These are phyloP conservation scores for Raddia guianensis DNA, from an alignment of 176 grass and related monocot species.

Conservation along the genomic window DNA sequence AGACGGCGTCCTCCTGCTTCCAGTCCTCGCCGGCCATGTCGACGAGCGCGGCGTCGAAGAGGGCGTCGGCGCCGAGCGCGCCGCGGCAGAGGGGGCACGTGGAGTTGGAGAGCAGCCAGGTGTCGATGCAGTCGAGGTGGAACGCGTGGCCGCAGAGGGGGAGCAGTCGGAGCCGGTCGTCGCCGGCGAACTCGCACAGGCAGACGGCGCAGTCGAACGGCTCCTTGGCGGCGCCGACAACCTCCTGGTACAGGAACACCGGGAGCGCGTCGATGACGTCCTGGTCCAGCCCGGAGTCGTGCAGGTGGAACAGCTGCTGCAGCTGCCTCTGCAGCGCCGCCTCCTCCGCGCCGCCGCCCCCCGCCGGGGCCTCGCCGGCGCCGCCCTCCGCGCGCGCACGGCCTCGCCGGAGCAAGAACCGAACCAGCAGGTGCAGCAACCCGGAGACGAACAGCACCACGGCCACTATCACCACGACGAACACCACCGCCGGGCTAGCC, in stretches of 20 bases:
- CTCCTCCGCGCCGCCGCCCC: conserved; percentile 29
- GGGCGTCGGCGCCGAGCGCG: conserved; percentile 61
- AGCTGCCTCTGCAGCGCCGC: conserved; percentile 73
- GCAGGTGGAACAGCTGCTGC: conserved; percentile 90
- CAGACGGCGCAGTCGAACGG: conserved; percentile 96
- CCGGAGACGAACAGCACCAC: conserved; percentile 67
- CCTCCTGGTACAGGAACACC: conserved; percentile 86
- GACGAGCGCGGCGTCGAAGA: conserved; percentile 61
- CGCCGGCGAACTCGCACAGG: conserved; percentile 82
- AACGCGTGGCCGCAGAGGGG: conserved; percentile 93
- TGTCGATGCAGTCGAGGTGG: conserved; percentile 92
- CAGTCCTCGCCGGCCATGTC: conserved; percentile 36
- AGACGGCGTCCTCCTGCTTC: conserved; percentile 51
- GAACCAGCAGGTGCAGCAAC: conserved; percentile 67
- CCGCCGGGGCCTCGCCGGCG: not conserved
- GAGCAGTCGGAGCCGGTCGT: conserved; percentile 85
- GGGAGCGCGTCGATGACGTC: conserved; percentile 90
- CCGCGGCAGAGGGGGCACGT: conserved; percentile 91
- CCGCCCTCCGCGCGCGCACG: conserved; percentile 8
- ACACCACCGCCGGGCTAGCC: conserved; percentile 58
- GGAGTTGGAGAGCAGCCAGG: conserved; percentile 98
- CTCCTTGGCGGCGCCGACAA: conserved; percentile 65
- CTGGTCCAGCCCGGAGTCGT: conserved; percentile 90
- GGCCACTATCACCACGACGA: conserved; percentile 61
- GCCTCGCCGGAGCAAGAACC: conserved; percentile 54